Conservation (phyloP, 495 filamentous ascomycete genomes). For the Hypoxylon fuscum region DNA sequence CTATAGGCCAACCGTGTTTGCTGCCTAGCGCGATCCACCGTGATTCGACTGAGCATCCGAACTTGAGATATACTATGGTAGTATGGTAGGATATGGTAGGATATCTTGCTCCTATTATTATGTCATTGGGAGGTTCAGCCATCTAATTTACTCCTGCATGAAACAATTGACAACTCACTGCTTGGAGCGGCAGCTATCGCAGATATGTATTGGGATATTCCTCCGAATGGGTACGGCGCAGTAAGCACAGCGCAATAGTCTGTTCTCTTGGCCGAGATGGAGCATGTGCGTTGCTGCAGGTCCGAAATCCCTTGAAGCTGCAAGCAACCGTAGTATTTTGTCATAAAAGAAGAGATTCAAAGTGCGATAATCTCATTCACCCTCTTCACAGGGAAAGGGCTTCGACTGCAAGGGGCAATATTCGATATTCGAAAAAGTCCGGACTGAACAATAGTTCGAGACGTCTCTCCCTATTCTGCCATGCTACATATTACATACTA, state of each 20-base stretch:
- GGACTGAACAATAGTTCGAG: neutral
- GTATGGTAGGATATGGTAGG: slow-evolving; percentile 3
- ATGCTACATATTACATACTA: no score
- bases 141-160: slow-evolving; percentile 37
- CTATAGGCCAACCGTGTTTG: slow-evolving; percentile 23
- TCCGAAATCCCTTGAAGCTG: slow-evolving; percentile 27
- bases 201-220: slow-evolving; percentile 28
- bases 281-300: slow-evolving; percentile 31
- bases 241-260: slow-evolving; percentile 28
- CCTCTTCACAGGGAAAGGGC: no score
- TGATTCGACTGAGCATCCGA: slow-evolving; percentile 23
- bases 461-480: no score
- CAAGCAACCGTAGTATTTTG: slow-evolving; percentile 26
- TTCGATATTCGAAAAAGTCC: slow-evolving; percentile 1
- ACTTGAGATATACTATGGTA: neutral
- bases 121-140: slow-evolving; percentile 15
- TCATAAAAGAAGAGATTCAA: neutral
- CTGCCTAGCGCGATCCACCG: slow-evolving; percentile 18
- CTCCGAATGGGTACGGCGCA: slow-evolving; percentile 24
- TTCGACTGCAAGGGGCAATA: slow-evolving; percentile 11
- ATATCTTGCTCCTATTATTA: slow-evolving; percentile 14
- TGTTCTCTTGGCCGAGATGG: slow-evolving; percentile 22
- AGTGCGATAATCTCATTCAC: no score
- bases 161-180: slow-evolving; percentile 35
- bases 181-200: slow-evolving; percentile 3